Percentiles rank a stretch among this genome's conserved stretches.
Conservation (phyloP, 192 early-diverging fungal species). For the Kappamyces sp. region DNA sequence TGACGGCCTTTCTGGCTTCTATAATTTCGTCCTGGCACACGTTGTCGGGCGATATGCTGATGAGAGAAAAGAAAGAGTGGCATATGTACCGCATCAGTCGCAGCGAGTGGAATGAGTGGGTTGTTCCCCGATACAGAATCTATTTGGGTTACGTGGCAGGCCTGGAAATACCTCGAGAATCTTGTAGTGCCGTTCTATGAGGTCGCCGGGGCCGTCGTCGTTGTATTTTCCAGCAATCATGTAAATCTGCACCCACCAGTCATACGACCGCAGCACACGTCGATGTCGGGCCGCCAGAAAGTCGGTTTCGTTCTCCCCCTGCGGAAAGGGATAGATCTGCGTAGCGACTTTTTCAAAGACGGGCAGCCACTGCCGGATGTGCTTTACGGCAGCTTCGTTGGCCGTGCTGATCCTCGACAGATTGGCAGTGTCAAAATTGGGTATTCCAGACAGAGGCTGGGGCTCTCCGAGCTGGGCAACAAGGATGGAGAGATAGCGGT, state of each 20-base stretch:
- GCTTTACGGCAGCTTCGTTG: constrained; percentile 8
- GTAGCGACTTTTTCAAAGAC: constrained; percentile 39
- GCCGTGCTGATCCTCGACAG: constrained; percentile 11
- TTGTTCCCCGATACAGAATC: constrained; percentile 45
- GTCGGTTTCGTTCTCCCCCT: constrained; percentile 27
- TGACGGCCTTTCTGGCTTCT: constrained; percentile 30
- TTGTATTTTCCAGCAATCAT: constrained; percentile 3
- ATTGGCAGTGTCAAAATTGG: constrained; percentile 14
- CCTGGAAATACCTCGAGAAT: constrained; percentile 32
- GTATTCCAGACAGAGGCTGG: constrained; percentile 8
- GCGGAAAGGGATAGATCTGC: constrained; percentile 30
- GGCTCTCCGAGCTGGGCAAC: constrained; percentile 7
- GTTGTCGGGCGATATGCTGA: constrained; percentile 34
- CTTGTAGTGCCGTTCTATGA: constrained; percentile 33
- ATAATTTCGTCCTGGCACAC: constrained; percentile 31
- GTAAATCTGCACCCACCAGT: constrained; percentile 36
- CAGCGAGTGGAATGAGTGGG: constrained; percentile 46
- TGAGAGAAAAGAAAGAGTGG: constrained; percentile 39
- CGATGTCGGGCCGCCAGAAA: constrained; percentile 19
- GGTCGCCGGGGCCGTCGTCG: constrained; percentile 30
- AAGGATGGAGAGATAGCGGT: constrained; percentile 8
- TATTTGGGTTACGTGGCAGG: not conserved
- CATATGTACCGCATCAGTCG: constrained; percentile 40
- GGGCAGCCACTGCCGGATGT: constrained; percentile 26
- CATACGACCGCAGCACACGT: constrained; percentile 35